Evolutionary conservation across 2,329 filamentous ascomycete genomes (phyloP).

Genomic region (Aspergillus flavus): DNA sequence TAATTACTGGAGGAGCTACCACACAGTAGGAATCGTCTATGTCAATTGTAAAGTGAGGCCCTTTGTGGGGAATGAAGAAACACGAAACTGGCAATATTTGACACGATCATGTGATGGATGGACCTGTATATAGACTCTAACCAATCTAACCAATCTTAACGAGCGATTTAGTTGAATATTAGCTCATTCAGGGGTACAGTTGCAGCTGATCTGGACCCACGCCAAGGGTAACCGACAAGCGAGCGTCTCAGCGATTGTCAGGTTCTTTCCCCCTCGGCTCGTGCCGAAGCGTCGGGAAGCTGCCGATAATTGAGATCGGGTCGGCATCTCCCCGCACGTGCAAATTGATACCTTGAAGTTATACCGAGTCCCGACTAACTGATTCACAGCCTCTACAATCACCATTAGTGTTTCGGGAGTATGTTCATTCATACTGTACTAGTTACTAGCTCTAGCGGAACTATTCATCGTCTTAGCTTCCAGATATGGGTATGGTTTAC

Average conservation of each 20-base stretch:
- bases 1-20: not conserved
- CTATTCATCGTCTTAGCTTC: too few species aligned
- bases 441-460: too few species aligned
- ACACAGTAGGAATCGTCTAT: not conserved
- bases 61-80: not conserved
- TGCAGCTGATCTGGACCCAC: not conserved
- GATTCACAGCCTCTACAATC: not conserved
- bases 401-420: too few species aligned
- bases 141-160: not conserved
- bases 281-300: not conserved
- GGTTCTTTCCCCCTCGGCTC: not conserved
- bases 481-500: not conserved
- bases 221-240: not conserved
- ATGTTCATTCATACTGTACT: too few species aligned
- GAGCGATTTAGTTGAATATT: not conserved
- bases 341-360: not conserved
- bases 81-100: not conserved
- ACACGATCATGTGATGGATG: not conserved
- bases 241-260: too few species aligned
- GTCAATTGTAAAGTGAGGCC: not conserved
- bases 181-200: not conserved
- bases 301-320: not conserved
- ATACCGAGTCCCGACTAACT: not conserved
- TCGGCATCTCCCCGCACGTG: not conserved
- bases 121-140: not conserved